Evolutionary conservation across 73 alveolate genomes (phyloP).

Genomic region (Halteria grandinella): DNA sequence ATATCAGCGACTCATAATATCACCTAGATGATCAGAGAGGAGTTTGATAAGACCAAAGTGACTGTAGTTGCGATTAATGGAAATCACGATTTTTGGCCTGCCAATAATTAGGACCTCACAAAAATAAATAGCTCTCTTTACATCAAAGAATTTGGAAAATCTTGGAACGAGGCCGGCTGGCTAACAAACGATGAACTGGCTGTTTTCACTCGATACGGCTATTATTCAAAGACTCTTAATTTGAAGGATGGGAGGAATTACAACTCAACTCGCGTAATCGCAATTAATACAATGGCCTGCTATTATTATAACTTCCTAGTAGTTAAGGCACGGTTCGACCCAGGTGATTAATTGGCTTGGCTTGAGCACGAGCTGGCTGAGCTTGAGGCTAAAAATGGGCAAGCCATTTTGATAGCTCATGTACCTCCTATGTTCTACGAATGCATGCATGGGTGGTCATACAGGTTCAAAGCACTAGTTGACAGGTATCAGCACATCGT

Average conservation of each 20-base stretch:
- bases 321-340: constrained; percentile 37
- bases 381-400: constrained; percentile 35
- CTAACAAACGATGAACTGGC: neutral
- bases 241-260: constrained; percentile 38
- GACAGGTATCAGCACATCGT: constrained; percentile 66
- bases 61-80: constrained; percentile 25
- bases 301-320: constrained; percentile 38
- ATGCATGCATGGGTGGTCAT: constrained; percentile 47
- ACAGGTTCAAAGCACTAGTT: constrained; percentile 53
- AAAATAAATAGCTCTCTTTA: neutral
- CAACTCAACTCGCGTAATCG: constrained; percentile 24
- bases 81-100: constrained; percentile 68
- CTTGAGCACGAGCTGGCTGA: constrained; percentile 42
- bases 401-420: constrained; percentile 62
- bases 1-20: neutral
- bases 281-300: constrained; percentile 66
- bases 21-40: neutral
- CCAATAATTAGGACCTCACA: constrained; percentile 30
- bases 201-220: neutral
- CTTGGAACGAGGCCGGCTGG: neutral
- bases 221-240: constrained; percentile 14
- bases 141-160: constrained; percentile 18
- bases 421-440: constrained; percentile 40
- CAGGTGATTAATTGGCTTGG: constrained; percentile 55
- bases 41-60: constrained; percentile 13